A percentile compares a stretch with the other conserved stretches of the same genome.
These are phyloP conservation scores for Acanthamoeba culbertsoni DNA, from an alignment of 208 protist genomes.

Conservation along the genomic window DNA sequence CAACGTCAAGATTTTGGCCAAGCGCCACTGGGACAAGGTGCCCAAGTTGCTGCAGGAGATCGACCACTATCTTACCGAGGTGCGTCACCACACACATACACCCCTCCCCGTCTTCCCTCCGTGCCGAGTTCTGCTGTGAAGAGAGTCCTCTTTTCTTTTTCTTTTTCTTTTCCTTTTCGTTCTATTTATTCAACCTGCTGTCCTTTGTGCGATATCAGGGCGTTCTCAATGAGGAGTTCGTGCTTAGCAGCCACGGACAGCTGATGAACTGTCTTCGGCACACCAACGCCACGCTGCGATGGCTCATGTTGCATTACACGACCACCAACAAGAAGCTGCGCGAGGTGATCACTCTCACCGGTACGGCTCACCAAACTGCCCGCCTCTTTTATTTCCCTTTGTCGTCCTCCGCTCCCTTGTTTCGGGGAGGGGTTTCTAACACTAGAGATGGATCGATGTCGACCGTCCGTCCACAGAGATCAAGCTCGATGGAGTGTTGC, in stretches of 20 bases:
- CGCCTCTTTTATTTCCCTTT: background rate
- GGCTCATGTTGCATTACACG: slow-evolving; percentile 89
- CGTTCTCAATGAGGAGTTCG: slow-evolving; percentile 91
- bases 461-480: slow-evolving; percentile 44
- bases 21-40: slow-evolving; percentile 78
- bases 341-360: slow-evolving; percentile 47
- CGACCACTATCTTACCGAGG: slow-evolving; percentile 74
- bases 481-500: slow-evolving; percentile 78
- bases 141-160: too few species aligned
- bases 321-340: slow-evolving; percentile 73
- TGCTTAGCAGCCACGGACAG: slow-evolving; percentile 91
- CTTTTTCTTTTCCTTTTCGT: background rate
- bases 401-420: too few species aligned
- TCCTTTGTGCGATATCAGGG: slow-evolving; percentile 80
- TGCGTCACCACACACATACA: too few species aligned
- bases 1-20: slow-evolving; percentile 85
- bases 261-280: slow-evolving; percentile 90
- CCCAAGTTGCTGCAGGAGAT: slow-evolving; percentile 72
- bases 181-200: background rate
- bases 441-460: background rate
- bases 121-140: too few species aligned
- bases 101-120: too few species aligned
- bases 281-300: slow-evolving; percentile 94
- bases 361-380: background rate
- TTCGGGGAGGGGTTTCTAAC: too few species aligned